phyloP scores from a whole-genome alignment of 163 green algal genomes.

The Scenedesmus sp. region DNA sequence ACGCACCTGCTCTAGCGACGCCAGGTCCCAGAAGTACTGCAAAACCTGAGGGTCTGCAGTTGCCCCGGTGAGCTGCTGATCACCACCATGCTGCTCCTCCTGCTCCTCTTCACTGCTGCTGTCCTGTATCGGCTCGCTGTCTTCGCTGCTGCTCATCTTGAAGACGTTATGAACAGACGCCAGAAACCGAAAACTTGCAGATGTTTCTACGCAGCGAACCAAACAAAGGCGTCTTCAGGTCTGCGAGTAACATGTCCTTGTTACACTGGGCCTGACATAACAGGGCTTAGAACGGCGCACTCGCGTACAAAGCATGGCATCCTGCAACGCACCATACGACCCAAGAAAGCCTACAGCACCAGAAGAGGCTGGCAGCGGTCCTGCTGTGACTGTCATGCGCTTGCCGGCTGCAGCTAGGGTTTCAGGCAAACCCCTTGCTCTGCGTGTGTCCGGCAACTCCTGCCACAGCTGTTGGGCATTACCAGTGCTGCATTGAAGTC shows the following conservation, averaged over 20 bases:
- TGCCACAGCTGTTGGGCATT: not conserved
- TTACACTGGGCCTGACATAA: not conserved
- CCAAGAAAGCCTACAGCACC: not conserved
- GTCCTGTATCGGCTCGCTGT: not conserved
- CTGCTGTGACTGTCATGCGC: not conserved
- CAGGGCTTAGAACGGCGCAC: not conserved
- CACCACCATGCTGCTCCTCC: slow-evolving; percentile 17
- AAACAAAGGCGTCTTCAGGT: not conserved
- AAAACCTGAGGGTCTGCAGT: slow-evolving; percentile 72
- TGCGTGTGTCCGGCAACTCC: not conserved
- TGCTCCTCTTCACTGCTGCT: slow-evolving; percentile 29
- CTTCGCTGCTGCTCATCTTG: slow-evolving; percentile 29
- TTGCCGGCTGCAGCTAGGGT: not conserved
- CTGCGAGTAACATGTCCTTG: not conserved
- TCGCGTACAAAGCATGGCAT: not conserved
- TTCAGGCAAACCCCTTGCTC: not conserved
- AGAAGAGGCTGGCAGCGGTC: not conserved
- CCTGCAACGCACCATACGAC: not conserved
- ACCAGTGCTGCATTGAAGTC: not conserved
- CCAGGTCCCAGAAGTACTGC: slow-evolving; percentile 85
- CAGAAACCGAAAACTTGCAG: too few species aligned
- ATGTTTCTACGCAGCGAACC: not conserved
- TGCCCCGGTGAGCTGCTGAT: slow-evolving; percentile 20
- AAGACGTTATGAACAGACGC: too few species aligned
- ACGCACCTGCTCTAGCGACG: slow-evolving; percentile 71